A percentile compares a stretch with the other conserved stretches of the same genome.
phyloP scores from a whole-genome alignment of 306 rosid genomes.

The Betula pendula region DNA sequence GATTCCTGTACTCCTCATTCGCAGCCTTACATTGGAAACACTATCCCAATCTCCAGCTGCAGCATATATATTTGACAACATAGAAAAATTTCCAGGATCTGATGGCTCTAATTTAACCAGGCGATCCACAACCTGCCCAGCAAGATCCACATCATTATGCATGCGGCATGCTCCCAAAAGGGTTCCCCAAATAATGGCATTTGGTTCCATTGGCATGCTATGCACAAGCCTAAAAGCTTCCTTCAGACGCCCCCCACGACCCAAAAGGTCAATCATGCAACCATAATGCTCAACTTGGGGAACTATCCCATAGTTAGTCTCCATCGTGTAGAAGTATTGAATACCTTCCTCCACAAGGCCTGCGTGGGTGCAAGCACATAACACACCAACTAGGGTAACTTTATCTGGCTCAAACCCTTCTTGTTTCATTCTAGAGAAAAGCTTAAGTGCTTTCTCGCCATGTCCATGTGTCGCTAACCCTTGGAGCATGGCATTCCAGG shows the following conservation, averaged over 20 bases:
- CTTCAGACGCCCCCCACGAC: slow-evolving; percentile 72
- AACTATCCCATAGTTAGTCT: slow-evolving; percentile 58
- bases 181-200: slow-evolving; percentile 64
- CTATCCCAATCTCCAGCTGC: slow-evolving; percentile 76
- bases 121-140: slow-evolving; percentile 51
- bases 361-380: slow-evolving; percentile 79
- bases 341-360: slow-evolving; percentile 76
- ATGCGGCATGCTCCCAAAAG: slow-evolving; percentile 81
- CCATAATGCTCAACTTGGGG: slow-evolving; percentile 77
- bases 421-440: slow-evolving; percentile 61
- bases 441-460: slow-evolving; percentile 64
- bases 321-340: slow-evolving; percentile 60
- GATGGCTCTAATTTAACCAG: slow-evolving; percentile 54
- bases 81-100: slow-evolving; percentile 64
- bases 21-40: slow-evolving; percentile 59
- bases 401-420: slow-evolving; percentile 71
- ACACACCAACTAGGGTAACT: slow-evolving; percentile 64
- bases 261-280: slow-evolving; percentile 82
- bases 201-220: slow-evolving; percentile 79
- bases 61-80: slow-evolving; percentile 83
- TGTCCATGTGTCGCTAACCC: slow-evolving; percentile 80
- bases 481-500: slow-evolving; percentile 87
- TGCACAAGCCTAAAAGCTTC: slow-evolving; percentile 72
- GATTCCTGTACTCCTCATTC: slow-evolving; percentile 58
- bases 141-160: slow-evolving; percentile 73